phyloP scores from a whole-genome alignment of 345 rosid species.

The Populus simonii region DNA sequence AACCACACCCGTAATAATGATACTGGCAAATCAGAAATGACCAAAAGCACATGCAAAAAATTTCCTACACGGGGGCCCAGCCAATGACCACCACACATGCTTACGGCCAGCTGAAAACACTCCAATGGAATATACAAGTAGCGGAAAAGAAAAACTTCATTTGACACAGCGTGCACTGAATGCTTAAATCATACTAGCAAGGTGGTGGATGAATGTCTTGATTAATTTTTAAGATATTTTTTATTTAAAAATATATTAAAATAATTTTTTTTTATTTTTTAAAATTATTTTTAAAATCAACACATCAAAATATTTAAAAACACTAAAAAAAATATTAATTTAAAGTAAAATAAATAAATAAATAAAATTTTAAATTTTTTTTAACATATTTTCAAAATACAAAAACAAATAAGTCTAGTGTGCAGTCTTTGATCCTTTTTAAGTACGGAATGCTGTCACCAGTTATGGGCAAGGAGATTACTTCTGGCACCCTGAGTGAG shows the following conservation, averaged over 20 bases:
- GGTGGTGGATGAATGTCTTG: no score
- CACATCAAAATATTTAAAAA: no score
- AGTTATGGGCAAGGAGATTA: constrained; percentile 74
- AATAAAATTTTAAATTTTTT: no score
- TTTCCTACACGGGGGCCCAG: neutral
- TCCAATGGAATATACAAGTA: neutral
- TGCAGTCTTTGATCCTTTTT: constrained; percentile 69
- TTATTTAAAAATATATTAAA: no score
- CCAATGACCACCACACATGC: neutral
- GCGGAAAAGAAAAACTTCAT: neutral
- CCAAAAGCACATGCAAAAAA: neutral
- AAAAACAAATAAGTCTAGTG: no score
- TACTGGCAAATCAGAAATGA: neutral
- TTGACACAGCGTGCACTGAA: neutral
- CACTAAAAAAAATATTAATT: no score
- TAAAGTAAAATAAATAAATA: no score
- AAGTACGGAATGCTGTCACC: constrained; percentile 76
- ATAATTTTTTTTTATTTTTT: no score
- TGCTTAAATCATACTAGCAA: neutral
- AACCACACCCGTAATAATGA: no score
- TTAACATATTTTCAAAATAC: no score
- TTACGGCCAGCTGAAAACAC: neutral
- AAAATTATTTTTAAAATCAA: no score
- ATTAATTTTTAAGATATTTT: no score
- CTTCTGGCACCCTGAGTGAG: constrained; percentile 71